Base-by-base conservation (phyloP, 352 stramenopile species). In the Phytophthora agathidicida region DNA sequence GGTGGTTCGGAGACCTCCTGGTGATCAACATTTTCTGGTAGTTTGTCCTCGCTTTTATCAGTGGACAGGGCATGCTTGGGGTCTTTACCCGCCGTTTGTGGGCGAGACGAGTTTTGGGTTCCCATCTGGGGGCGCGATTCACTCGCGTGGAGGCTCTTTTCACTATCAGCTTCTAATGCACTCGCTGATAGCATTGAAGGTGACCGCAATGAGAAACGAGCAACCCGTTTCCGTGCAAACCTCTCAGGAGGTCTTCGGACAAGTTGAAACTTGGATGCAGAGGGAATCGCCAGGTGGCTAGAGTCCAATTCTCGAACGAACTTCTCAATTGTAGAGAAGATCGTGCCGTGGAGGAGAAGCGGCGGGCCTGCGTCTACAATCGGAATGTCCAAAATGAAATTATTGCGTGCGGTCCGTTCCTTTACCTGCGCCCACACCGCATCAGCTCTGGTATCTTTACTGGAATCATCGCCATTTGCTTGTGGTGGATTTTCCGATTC, bases 251-350 rank as follows among this genome's bases (percentile, higher is more conserved):
- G 88, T 9, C 79, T 69, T 28, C 77, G 80, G n/a, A 97, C 51
- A 19, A 97, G 68, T 55, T 97, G 89, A 39, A 80, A 86, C 42
- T 86, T 89, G n/a, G 67, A 65, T 31, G 89, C 27, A 0, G 52
- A 30, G 14, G 86, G 89, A n/a, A 96, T 57, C 0, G 56, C 39
- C 1, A 96, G 60, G 35, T 89, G 68, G 23, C 65, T 87, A 4
- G 71, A 65, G 23, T 89, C 82, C 6, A 93, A 47, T 45, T 93
- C 83, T 8, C 76, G 80, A 35, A 87, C 54, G 35, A 71, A 75
- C 32, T 88, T 89, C 13, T 95, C 86, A 20, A 95, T 68, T 1
- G 63, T 39, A 8, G 78, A 72, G 13, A 69, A 72, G 5, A 93
- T 58, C 16, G 73, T n/a, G 7, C 61, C 66, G 49, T 93, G 86